Evolutionary conservation across 2,329 filamentous ascomycete species (phyloP).

Genomic region (Paracoccidioides lutzii): DNA sequence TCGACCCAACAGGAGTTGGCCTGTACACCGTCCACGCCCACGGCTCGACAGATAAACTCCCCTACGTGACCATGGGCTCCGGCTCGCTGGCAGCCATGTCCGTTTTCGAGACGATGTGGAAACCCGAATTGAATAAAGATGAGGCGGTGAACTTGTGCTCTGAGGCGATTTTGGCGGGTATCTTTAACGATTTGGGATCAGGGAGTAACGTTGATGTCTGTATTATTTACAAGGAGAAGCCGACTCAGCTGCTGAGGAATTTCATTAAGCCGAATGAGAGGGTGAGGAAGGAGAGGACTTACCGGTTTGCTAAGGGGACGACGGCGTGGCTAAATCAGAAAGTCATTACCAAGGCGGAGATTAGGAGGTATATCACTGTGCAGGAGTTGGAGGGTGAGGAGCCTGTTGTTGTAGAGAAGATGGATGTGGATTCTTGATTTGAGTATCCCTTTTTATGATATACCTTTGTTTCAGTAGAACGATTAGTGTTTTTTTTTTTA

Average conservation of each 20-base stretch:
- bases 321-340: constrained; percentile 94
- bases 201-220: constrained; percentile 96
- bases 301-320: constrained; percentile 81
- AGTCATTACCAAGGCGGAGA: constrained; percentile 84
- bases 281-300: constrained; percentile 82
- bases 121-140: constrained; percentile 59
- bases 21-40: constrained; percentile 98
- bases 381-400: constrained; percentile 65
- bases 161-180: constrained; percentile 87
- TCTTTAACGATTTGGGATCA: constrained; percentile 96
- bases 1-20: constrained; percentile 87
- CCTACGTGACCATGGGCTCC: constrained; percentile 98
- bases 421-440: constrained; percentile 47
- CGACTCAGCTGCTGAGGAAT: constrained; percentile 72
- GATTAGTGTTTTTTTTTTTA: constrained; percentile 1
- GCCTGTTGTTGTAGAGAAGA: constrained; percentile 45
- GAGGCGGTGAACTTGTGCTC: constrained; percentile 71
- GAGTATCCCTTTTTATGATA: background rate
- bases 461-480: background rate
- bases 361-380: constrained; percentile 86
- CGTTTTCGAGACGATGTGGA: constrained; percentile 95
- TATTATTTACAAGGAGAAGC: constrained; percentile 91
- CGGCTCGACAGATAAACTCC: constrained; percentile 95
- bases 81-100: constrained; percentile 95
- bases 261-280: constrained; percentile 88